A percentile compares a stretch with the other conserved stretches of the same genome.
These are phyloP conservation scores for Quillaja saponaria DNA, from an alignment of 306 rosid species.

Conservation along the genomic window DNA sequence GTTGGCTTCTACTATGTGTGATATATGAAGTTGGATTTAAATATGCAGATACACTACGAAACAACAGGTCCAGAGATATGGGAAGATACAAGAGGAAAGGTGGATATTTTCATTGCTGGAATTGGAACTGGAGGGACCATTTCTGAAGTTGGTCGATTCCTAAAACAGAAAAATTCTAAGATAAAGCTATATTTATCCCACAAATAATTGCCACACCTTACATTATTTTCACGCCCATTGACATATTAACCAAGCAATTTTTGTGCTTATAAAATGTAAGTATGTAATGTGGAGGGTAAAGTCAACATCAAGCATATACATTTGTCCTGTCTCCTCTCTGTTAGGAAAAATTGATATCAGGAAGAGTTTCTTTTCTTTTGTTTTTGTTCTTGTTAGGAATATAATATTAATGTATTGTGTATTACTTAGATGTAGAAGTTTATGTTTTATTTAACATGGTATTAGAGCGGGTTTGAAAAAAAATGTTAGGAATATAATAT, in stretches of 20 bases:
- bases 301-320: background rate
- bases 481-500: too few species aligned
- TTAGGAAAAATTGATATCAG: conserved; percentile 20
- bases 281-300: conserved; percentile 13
- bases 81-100: conserved; percentile 96
- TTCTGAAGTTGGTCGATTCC: conserved; percentile 80
- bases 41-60: conserved; percentile 85
- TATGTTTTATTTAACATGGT: too few species aligned
- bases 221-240: conserved; percentile 7
- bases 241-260: conserved; percentile 14
- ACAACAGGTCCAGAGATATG: conserved; percentile 99
- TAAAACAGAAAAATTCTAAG: conserved; percentile 77
- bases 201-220: conserved; percentile 12
- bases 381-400: too few species aligned
- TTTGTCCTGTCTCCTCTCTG: conserved; percentile 11
- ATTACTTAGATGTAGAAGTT: too few species aligned
- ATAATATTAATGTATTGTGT: too few species aligned
- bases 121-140: conserved; percentile 99
- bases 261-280: background rate
- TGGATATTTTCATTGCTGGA: conserved; percentile 93
- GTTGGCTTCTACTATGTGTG: background rate
- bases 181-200: conserved; percentile 58
- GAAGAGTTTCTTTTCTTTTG: conserved; percentile 10
- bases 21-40: conserved; percentile 31
- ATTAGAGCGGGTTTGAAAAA: too few species aligned